Evolutionary conservation across 441 rosid species (phyloP), one percentile per base, ranked within the genome.

Genomic region (Erodium texanum): DNA sequence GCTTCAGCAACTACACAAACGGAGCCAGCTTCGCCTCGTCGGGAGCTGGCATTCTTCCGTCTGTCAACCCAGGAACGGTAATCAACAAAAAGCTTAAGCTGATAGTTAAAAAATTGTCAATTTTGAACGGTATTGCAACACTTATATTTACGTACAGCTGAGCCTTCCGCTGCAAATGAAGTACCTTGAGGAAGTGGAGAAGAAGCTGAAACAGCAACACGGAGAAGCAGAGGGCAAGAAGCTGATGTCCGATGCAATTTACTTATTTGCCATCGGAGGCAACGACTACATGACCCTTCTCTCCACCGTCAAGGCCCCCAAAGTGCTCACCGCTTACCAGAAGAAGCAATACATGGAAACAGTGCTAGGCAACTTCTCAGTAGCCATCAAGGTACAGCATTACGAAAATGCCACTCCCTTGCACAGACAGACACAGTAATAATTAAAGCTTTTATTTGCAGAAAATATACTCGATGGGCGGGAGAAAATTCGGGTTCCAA

Each of bases 11-110:
- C n/a, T 73, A 61, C 45, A 67, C 61, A 5, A 27, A 66, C 18
- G 76, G 80, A 43, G 80, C 66, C 2, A 77, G 68, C 67, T 77
- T 77, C 16, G 80, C 80, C 3, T 69, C 69, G 2, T 73, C 66
- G 1, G 79, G 74, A 22, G 74, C 66, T 0, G 70, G 70, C 20
- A 66, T 61, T 45, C 70, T 64, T 24, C 41, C 18, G 0, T 64
- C 14, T 23, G 66, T 62, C 48, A 18, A 19, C 11, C 65, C 43
- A 0, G 67, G 56, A 52, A 52, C 59, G 0, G 59, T 52, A 52
- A n/a, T 20, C 58, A 50, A 50, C 54, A 0, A 29, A 29, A 29
- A 45, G 3, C 54, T 16, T 20, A 7, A 50, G n/a, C 34, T 3
- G 34, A n/a, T 14, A 10, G 34, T 29, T 29, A 29, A 29, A 2